These are phyloP conservation scores for Skeletonema grethae DNA, from an alignment of 108 stramenopile genomes.

Conservation along the genomic window DNA sequence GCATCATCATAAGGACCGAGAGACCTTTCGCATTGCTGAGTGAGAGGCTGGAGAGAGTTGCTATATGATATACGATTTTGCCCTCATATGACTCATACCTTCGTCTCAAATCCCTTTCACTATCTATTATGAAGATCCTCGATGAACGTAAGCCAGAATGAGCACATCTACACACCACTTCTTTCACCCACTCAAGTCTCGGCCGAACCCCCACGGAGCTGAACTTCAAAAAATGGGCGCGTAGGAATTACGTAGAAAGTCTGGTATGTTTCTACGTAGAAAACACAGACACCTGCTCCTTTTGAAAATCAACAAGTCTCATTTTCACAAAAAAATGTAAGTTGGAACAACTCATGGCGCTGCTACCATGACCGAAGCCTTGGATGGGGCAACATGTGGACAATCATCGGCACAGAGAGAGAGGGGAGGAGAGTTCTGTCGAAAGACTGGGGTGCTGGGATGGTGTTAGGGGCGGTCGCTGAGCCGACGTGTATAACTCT, in stretches of 20 bases:
- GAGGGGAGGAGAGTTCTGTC: not conserved
- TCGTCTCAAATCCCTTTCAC: too few species aligned
- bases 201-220: too few species aligned
- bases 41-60: too few species aligned
- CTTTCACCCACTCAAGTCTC: not conserved
- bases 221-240: not conserved
- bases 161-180: not conserved
- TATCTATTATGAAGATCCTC: not conserved
- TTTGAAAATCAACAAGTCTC: not conserved
- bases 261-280: conserved; percentile 1
- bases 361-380: not conserved
- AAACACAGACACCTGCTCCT: not conserved
- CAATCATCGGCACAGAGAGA: not conserved
- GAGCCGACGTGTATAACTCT: not conserved
- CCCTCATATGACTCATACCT: too few species aligned
- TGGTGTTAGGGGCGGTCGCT: not conserved
- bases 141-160: not conserved
- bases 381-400: not conserved
- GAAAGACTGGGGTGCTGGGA: not conserved
- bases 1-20: too few species aligned
- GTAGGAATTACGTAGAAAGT: not conserved
- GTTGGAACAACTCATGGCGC: not conserved
- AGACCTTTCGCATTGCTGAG: too few species aligned
- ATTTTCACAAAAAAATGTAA: conserved; percentile 1
- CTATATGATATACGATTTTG: too few species aligned